A percentile compares a stretch with the other conserved stretches of the same genome.
phyloP scores from a whole-genome alignment of 208 protist species.

The Acanthamoeba lenticulata region DNA sequence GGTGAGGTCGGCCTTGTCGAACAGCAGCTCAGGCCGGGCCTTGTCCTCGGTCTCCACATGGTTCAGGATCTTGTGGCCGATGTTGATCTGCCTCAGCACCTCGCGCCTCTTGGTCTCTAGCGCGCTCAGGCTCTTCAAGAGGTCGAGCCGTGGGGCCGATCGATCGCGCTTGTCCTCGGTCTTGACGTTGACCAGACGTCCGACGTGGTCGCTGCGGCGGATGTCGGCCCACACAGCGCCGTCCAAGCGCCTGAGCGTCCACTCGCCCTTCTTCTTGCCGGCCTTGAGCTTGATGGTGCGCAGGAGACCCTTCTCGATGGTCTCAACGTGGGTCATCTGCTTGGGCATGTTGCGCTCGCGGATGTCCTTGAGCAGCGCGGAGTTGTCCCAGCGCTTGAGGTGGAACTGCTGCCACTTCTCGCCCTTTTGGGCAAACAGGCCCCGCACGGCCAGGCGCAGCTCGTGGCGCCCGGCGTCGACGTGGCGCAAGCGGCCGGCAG shows the following conservation, averaged over 20 bases:
- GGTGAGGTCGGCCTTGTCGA: not conserved
- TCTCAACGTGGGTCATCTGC: not conserved
- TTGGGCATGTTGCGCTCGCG: not conserved
- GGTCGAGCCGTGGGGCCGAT: not conserved
- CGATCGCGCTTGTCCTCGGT: not conserved
- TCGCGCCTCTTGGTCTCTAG: not conserved
- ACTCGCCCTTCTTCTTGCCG: not conserved
- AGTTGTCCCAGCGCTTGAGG: not conserved
- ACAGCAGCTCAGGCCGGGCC: not conserved
- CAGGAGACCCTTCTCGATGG: slow-evolving; percentile 31
- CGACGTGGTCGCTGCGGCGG: not conserved
- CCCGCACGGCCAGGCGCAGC: not conserved
- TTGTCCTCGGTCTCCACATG: slow-evolving; percentile 43
- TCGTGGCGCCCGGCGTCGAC: not conserved
- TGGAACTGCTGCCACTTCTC: slow-evolving; percentile 21
- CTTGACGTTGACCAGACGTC: not conserved
- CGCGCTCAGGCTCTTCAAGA: not conserved
- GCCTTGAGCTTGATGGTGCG: not conserved
- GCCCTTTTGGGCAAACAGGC: not conserved
- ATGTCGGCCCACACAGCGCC: not conserved
- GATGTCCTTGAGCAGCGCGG: not conserved
- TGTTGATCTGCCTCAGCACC: slow-evolving; percentile 10
- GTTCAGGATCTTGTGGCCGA: slow-evolving; percentile 1
- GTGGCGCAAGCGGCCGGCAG: not conserved
- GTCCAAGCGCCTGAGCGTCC: not conserved